Base-by-base conservation (phyloP, 257 asterid genomes). In the Haberlea rhodopensis region DNA sequence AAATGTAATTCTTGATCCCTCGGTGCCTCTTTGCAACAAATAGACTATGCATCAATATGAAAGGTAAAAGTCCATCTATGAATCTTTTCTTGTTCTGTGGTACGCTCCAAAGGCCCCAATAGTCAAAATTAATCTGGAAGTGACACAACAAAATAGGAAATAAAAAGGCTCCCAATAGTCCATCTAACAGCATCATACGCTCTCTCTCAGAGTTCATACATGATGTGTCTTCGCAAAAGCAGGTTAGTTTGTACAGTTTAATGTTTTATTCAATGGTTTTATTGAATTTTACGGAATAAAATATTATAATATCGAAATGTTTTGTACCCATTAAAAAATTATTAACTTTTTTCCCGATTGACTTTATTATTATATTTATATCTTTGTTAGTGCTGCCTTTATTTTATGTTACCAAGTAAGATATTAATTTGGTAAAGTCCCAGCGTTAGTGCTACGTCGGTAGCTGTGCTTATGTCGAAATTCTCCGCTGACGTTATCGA, bases 401-500 rank as follows among this genome's bases (percentile, higher is more conserved):
- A 16, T 48, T 45, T 46, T 20, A 5, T 16, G 6, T 66, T 20
- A 6, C 19, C 13, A 48, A 28, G 25, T 64, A 51, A 20, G 53
- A 49, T 19, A 19, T 4, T 5, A 5, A 29, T 28, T 1, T 8
- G 13, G 51, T 51, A 11, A 19, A 64, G 69, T 29, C 52, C 31
- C 31, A 24, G 21, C 34, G 16, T 29, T 19, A 16, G 68, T 60
- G 61, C 61, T 22, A 8, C 21, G 45, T 24, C 21, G 61, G 73
- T 58, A 20, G 67, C 26, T 67, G 66, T 32, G 53, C 13, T 66
- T 8, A 22, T 20, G 27, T 21, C 6, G 22, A 53, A 10, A 22
- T 34, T 51, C 13, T 59, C 23, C 8, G 74, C 37, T 53, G 53
- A 34, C 49, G 46, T 61, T 37, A 68, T 64, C 13, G 62, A 31